Percentiles rank a stretch among this genome's conserved stretches.
Conservation (phyloP, 2,329 filamentous ascomycete species). For the Phyllosticta capitalensis region DNA sequence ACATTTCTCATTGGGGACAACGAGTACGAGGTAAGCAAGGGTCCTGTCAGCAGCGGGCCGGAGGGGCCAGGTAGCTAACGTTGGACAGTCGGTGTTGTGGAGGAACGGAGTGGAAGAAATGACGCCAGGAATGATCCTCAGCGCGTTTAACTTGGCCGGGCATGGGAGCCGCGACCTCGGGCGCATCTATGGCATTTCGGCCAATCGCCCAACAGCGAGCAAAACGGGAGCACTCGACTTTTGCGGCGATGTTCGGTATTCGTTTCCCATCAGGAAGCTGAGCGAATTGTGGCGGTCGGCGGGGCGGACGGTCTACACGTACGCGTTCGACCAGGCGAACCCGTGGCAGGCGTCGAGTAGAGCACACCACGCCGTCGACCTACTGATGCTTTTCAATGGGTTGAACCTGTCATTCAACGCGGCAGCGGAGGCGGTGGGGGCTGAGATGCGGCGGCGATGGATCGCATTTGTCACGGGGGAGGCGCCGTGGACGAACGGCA, state of each 20-base stretch:
- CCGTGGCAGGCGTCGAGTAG: slow-evolving; percentile 39
- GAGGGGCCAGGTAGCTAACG: neutral
- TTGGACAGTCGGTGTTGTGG: slow-evolving; percentile 35
- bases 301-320: slow-evolving; percentile 28
- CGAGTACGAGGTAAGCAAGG: slow-evolving; percentile 24
- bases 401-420: slow-evolving; percentile 29
- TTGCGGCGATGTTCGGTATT: slow-evolving; percentile 26
- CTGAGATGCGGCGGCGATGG: slow-evolving; percentile 34
- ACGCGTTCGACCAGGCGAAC: slow-evolving; percentile 37
- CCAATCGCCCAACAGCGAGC: slow-evolving; percentile 30
- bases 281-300: slow-evolving; percentile 11
- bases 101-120: slow-evolving; percentile 33
- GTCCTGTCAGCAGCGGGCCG: neutral
- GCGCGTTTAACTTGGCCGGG: slow-evolving; percentile 25
- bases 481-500: slow-evolving; percentile 27
- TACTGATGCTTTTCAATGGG: slow-evolving; percentile 36
- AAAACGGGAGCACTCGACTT: slow-evolving; percentile 34
- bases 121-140: slow-evolving; percentile 24
- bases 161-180: slow-evolving; percentile 22
- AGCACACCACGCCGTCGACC: slow-evolving; percentile 40
- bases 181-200: slow-evolving; percentile 32
- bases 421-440: slow-evolving; percentile 24
- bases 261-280: slow-evolving; percentile 18
- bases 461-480: slow-evolving; percentile 29
- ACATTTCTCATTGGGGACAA: slow-evolving; percentile 36